Base-by-base conservation (phyloP, 1,284 basidiomycete genomes). In the Trichosporon ovoides region DNA sequence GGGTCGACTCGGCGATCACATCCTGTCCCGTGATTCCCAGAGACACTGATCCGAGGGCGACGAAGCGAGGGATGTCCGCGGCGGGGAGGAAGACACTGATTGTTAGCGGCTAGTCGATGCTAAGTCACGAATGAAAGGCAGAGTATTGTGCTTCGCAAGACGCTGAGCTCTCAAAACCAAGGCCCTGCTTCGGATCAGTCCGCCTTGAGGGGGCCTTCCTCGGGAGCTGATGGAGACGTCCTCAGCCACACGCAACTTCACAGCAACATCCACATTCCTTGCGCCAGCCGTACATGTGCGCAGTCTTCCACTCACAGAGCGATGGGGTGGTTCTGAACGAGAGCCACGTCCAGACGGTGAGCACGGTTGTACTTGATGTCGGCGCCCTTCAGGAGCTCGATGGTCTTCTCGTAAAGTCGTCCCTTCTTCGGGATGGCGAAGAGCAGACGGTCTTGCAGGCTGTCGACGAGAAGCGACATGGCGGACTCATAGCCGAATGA, bases 341-440 rank as follows among this genome's bases (percentile, higher is more conserved):
- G 83, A 64, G 88, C 91, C 34, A 98, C 91, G 73, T 98, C 95
- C 52, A 97, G 82, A 63, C 95, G 82, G 75, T 91, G 84, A 66
- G 88, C 86, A 69, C 91, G 83, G 70, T 89, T 88, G 76, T 96
- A 99, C 75, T 97, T 90, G 67, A 99, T 91, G 76, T 99, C 95
- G 60, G 95, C 94, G 58, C 91, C 92, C 57, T 87, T 80, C 4
- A 98, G 82, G 12, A 98, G 78, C 70, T 89, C 84, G 38, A 97
- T 66, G 67, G 92, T 95, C 79, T 94, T 96, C 60, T 98, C 94
- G 72, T 97, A 85, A 61, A 99, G 81, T 65, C 95, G 83, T 59
- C 94, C 95, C 84, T 98, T 98, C 81, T 98, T 98, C 1, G 95
- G 95, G 68, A 98, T 91, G 7, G 95, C 95, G 70, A 98, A 95